These are phyloP conservation scores for Colletotrichum chlorophyti DNA, from an alignment of 2,329 filamentous ascomycete species.

Conservation along the genomic window DNA sequence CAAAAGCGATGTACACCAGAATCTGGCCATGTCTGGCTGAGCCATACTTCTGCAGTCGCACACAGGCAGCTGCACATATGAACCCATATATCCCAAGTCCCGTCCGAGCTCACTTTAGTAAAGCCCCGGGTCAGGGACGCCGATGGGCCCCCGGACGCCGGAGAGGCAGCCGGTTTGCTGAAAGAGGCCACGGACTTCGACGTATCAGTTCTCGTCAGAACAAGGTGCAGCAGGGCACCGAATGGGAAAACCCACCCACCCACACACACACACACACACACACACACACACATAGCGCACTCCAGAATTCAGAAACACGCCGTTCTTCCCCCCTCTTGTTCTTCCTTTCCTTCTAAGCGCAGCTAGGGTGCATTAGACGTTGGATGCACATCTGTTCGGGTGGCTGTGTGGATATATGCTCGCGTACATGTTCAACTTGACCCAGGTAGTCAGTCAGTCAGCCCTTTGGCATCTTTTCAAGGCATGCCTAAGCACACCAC, in stretches of 20 bases:
- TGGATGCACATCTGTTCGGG: not conserved
- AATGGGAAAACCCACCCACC: too few species aligned
- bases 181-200: too few species aligned
- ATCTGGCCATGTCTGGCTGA: not conserved
- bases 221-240: too few species aligned
- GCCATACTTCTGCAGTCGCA: too few species aligned
- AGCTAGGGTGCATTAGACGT: not conserved
- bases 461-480: not conserved
- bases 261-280: too few species aligned
- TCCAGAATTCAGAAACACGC: constrained; percentile 6
- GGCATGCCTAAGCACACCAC: not conserved
- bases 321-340: too few species aligned
- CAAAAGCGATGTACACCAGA: too few species aligned
- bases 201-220: constrained; percentile 16
- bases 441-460: constrained; percentile 1
- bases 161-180: constrained; percentile 28
- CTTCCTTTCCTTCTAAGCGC: not conserved
- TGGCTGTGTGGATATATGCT: too few species aligned
- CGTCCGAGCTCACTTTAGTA: constrained; percentile 5
- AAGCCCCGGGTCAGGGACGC: constrained; percentile 15
- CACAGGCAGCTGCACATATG: constrained; percentile 1
- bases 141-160: constrained; percentile 20
- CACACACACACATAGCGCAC: constrained; percentile 5
- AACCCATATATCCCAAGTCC: constrained; percentile 11
- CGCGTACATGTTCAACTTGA: not conserved